phyloP scores from a whole-genome alignment of 2,329 filamentous ascomycete species.

The Ophiostoma novo-ulmi region DNA sequence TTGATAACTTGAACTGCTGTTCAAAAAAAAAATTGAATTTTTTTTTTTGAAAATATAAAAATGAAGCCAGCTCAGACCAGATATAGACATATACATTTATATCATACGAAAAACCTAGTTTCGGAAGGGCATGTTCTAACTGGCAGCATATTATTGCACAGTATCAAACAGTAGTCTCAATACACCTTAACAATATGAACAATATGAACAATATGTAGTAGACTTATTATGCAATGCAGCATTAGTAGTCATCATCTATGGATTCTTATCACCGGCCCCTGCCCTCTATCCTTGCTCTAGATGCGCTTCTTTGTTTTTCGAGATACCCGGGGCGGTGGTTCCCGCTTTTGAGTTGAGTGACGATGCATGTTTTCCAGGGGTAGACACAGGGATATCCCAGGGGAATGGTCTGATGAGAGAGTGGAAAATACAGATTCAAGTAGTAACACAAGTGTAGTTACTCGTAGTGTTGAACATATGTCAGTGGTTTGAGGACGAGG shows the following conservation, averaged over 20 bases:
- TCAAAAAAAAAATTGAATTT: too few species aligned
- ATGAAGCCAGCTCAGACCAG: too few species aligned
- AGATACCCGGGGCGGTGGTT: constrained; percentile 25
- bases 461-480: not conserved
- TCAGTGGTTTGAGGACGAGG: constrained; percentile 1
- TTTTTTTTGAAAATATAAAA: too few species aligned
- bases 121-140: too few species aligned
- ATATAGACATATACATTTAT: too few species aligned
- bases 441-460: not conserved
- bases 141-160: too few species aligned
- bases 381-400: constrained; percentile 18
- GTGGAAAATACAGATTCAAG: not conserved
- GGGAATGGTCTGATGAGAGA: not conserved
- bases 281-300: constrained; percentile 8
- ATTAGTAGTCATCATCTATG: not conserved
- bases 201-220: too few species aligned
- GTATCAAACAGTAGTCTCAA: too few species aligned
- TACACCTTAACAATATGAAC: too few species aligned
- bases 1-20: too few species aligned
- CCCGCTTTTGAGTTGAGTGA: constrained; percentile 20
- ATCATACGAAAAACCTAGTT: too few species aligned
- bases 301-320: constrained; percentile 17
- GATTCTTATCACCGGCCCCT: constrained; percentile 9
- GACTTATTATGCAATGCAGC: not conserved
- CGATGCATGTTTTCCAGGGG: constrained; percentile 16